Percentiles rank a stretch among this genome's conserved stretches.
phyloP scores from a whole-genome alignment of 129 eudicot genomes.

The Artemisia tridentata region DNA sequence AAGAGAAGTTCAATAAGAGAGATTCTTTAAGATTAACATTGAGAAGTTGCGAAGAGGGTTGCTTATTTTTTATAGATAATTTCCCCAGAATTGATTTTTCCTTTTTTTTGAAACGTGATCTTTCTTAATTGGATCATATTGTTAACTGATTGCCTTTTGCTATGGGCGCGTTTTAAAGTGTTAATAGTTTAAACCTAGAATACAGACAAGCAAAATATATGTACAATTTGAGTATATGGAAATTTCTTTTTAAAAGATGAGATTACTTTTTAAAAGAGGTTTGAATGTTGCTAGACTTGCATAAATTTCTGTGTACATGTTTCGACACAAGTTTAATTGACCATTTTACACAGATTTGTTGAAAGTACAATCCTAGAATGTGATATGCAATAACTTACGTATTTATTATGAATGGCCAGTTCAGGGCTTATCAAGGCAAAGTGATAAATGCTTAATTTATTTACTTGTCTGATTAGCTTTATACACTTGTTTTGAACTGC shows the following conservation, averaged over 20 bases:
- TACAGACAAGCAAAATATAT: neutral
- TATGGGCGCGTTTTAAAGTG: neutral
- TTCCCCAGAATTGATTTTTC: neutral
- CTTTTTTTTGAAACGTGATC: neutral
- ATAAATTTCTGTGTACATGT: constrained; percentile 5
- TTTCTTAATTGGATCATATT: neutral
- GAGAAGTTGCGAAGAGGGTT: too few relatives aligned
- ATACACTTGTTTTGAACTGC: constrained; percentile 31
- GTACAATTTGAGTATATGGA: neutral
- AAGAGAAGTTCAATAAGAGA: too few relatives aligned
- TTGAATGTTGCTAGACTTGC: neutral
- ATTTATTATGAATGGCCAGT: too few relatives aligned
- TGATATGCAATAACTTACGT: neutral
- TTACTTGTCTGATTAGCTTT: constrained; percentile 6
- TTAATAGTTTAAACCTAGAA: neutral
- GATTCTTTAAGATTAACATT: too few relatives aligned
- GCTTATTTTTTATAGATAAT: neutral
- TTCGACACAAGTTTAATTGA: constrained; percentile 15
- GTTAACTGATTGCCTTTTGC: neutral
- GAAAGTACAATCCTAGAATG: neutral
- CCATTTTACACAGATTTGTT: neutral
- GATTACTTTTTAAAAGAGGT: constrained; percentile 1
- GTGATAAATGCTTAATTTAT: neutral
- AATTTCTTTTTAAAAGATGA: neutral
- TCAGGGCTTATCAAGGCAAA: too few relatives aligned